Evolutionary conservation across 1,284 basidiomycete genomes (phyloP), one percentile per base, ranked within the genome.

Genomic region (Papiliotrema nemorosa): DNA sequence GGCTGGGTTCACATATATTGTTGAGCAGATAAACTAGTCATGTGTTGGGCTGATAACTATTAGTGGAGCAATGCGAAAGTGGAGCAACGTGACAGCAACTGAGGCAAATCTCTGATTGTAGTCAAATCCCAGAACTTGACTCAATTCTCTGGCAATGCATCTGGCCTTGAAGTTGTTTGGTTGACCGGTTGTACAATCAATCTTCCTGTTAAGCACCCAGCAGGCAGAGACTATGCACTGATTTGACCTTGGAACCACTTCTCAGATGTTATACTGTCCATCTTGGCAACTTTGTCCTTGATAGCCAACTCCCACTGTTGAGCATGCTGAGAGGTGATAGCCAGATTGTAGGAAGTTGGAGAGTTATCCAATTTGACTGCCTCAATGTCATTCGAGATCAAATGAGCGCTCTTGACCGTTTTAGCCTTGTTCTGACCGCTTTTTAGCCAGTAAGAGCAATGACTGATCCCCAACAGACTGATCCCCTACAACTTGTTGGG

Each of bases 181-280:
- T 40, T 50, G 37, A 25, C 55, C 47, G 6, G 55, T 53, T 7
- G n/a, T 35, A 12, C 53, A 54, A 52, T 56, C 31, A 21, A 53
- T 48, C 31, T 61, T 61, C 16, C 49, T 31, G 5, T 54, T 53
- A 39, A 49, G 52, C 2, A 56, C 49, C 53, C 53, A 53, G 46
- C 29, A 25, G 16, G 50, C 49, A 22, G 12, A 18, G 6, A 54
- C 20, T 18, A 27, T 31, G 7, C 42, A 43, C 9, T 41, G 21
- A 12, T 42, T 24, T 16, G 27, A 10, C 12, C 41, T 35, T 5
- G 44, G 18, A 12, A 53, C 22, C 5, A 49, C 42, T 25, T 45
- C 34, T 45, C 47, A 63, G 16, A 63, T 54, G 3, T 53, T 39
- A 31, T 59, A 56, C 20, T 58, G 44, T 50, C 38, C 60, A 63